Evolutionary conservation across 352 stramenopile genomes (phyloP), one percentile per base, ranked within the genome.

Genomic region (Pythium scleroteichum): DNA sequence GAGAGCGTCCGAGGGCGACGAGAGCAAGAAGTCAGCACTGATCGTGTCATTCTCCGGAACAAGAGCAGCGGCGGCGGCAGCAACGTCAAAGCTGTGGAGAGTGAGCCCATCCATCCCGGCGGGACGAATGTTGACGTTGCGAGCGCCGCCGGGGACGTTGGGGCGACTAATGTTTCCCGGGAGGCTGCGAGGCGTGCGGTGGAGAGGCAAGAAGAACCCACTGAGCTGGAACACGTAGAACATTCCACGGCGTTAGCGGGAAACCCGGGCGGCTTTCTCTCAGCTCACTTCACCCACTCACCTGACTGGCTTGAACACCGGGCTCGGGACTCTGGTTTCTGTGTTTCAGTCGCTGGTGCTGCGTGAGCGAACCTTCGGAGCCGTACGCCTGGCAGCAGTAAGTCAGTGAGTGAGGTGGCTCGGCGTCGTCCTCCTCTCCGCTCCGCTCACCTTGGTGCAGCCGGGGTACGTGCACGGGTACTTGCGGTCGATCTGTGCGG

Each of bases 401-500:
- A 1, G n/a, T 32, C 6, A 32, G 8, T 9, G 17, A 27, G 2
- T 19, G 46, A 9, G 14, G 23, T 3, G 10, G 10, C 39, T 50
- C 16, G 14, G 26, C 17, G 27, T 38, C 23, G 24, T 42, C 29
- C 22, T 16, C 29, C 22, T 17, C 32, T 38, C 20, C 23, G n/a
- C 33, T 4, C 24, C 46, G 20, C 52, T 35, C 40, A 90, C 81
- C 76, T 94, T 94, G 33, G 71, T 58, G 50, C 79, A 90, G 2
- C 73, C 75, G 4, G 72, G 68, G 42, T 79, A 83, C 19, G 71
- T 77, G 59, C 85, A 94, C 16, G 71, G 74, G 47, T 76, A 90
- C 58, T 92, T 94, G 51, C 85, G 81, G 66, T 94, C 85, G 52
- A 94, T 94, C 67, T 94, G 82, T 9, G 78, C 78, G 19, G 85